These are phyloP conservation scores for Fusarium decemcellulare DNA, from an alignment of 2,329 filamentous ascomycete genomes.

Conservation along the genomic window DNA sequence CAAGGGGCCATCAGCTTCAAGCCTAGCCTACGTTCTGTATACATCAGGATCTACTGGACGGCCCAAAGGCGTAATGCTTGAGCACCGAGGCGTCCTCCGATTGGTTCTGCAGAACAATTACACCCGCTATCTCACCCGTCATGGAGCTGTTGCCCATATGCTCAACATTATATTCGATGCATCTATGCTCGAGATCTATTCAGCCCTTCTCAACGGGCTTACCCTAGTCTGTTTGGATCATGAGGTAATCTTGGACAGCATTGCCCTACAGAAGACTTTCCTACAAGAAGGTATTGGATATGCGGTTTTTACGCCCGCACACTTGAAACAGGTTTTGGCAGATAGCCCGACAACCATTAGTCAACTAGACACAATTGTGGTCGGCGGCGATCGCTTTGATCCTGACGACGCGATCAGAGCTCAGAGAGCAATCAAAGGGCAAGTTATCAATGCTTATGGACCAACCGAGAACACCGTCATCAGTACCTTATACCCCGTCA, in stretches of 20 bases:
- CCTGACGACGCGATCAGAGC: constrained; percentile 6
- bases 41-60: constrained; percentile 42
- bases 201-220: constrained; percentile 22
- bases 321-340: constrained; percentile 37
- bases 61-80: constrained; percentile 34
- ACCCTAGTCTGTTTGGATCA: constrained; percentile 28
- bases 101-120: background rate
- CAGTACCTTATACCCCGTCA: background rate
- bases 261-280: constrained; percentile 19
- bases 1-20: constrained; percentile 8
- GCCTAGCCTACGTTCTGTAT: constrained; percentile 37
- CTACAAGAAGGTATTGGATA: constrained; percentile 16
- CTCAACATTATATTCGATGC: constrained; percentile 30
- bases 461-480: background rate
- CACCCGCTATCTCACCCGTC: background rate
- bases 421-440: constrained; percentile 1
- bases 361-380: constrained; percentile 11
- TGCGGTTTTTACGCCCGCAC: constrained; percentile 24
- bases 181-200: constrained; percentile 24
- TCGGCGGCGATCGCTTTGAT: constrained; percentile 38
- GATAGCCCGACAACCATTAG: constrained; percentile 10
- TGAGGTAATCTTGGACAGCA: constrained; percentile 4
- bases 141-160: constrained; percentile 6
- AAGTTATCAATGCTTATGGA: constrained; percentile 29
- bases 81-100: constrained; percentile 12